Percentiles rank a stretch among this genome's conserved stretches.
Evolutionary conservation across 2,329 filamentous ascomycete species (phyloP).

Genomic region (Talaromyces piceae): DNA sequence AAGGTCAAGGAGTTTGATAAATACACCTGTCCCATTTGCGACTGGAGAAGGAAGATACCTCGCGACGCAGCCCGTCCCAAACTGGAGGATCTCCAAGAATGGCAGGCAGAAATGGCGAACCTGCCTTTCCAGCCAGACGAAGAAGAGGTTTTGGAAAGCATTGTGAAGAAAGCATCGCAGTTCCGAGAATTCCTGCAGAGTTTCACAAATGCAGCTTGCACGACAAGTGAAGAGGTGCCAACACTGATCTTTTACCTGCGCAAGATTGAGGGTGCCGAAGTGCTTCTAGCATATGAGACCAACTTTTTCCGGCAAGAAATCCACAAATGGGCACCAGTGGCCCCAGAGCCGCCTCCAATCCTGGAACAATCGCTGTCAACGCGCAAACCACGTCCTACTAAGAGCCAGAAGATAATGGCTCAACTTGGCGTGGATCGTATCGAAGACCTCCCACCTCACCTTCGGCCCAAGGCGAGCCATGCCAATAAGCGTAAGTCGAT

Average conservation of each 20-base stretch:
- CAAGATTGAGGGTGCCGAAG: slow-evolving; percentile 95
- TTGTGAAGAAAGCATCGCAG: slow-evolving; percentile 73
- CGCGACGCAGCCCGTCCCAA: slow-evolving; percentile 93
- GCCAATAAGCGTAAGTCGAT: slow-evolving; percentile 62
- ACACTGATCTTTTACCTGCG: slow-evolving; percentile 91
- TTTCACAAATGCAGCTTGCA: slow-evolving; percentile 74
- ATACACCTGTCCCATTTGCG: slow-evolving; percentile 96
- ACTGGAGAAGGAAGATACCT: slow-evolving; percentile 94
- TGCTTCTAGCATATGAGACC: slow-evolving; percentile 85
- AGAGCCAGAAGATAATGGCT: slow-evolving; percentile 88
- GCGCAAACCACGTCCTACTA: slow-evolving; percentile 89
- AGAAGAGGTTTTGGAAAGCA: slow-evolving; percentile 75
- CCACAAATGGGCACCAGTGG: slow-evolving; percentile 89
- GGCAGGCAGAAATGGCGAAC: slow-evolving; percentile 71
- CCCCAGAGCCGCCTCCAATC: slow-evolving; percentile 75
- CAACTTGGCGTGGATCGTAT: slow-evolving; percentile 84
- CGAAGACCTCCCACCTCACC: slow-evolving; percentile 77
- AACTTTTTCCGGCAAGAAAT: slow-evolving; percentile 95
- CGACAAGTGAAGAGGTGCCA: slow-evolving; percentile 76
- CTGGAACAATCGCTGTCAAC: slow-evolving; percentile 84
- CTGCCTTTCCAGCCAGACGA: slow-evolving; percentile 96
- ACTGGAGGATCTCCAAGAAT: slow-evolving; percentile 75
- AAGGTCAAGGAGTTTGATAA: slow-evolving; percentile 99
- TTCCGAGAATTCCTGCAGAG: slow-evolving; percentile 77
- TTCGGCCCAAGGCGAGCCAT: slow-evolving; percentile 69